phyloP scores from a whole-genome alignment of 2,329 filamentous ascomycete species.

The Rugonectria rugulosa region DNA sequence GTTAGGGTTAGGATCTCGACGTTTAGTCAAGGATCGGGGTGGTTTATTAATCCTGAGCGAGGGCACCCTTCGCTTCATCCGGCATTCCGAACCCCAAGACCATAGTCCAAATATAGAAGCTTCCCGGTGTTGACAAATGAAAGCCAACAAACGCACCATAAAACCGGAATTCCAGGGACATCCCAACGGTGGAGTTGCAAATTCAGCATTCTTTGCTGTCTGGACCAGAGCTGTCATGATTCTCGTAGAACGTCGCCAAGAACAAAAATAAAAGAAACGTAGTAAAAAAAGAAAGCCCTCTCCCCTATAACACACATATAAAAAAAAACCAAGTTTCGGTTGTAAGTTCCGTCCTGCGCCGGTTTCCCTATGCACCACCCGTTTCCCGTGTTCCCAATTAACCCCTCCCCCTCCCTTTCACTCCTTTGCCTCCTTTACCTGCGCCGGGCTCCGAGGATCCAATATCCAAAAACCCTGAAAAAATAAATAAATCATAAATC shows the following conservation, averaged over 20 bases:
- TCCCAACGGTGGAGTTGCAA: too few species aligned
- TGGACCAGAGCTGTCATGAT: slow-evolving; percentile 26
- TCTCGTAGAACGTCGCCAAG: slow-evolving; percentile 14
- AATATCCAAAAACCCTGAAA: neutral
- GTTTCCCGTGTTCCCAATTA: slow-evolving; percentile 21
- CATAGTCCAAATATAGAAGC: neutral
- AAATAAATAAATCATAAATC: too few species aligned
- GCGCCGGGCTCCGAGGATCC: slow-evolving; percentile 35
- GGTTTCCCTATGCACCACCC: slow-evolving; percentile 31
- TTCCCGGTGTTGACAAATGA: too few species aligned
- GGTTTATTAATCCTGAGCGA: slow-evolving; percentile 17
- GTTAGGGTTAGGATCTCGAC: neutral
- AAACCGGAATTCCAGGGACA: too few species aligned
- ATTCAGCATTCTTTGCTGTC: slow-evolving; percentile 20
- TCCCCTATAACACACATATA: too few species aligned
- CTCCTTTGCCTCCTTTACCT: slow-evolving; percentile 18
- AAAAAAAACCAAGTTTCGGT: too few species aligned
- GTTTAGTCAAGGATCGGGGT: neutral
- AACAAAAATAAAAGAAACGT: slow-evolving; percentile 13
- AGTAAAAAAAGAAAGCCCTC: too few species aligned
- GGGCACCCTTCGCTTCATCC: neutral
- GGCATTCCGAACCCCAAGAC: neutral
- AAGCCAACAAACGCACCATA: too few species aligned
- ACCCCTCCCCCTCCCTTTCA: slow-evolving; percentile 12
- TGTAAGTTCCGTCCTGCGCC: slow-evolving; percentile 25